Evolutionary conservation across 257 asterid species (phyloP).

Genomic region (Ocimum tenuiflorum): DNA sequence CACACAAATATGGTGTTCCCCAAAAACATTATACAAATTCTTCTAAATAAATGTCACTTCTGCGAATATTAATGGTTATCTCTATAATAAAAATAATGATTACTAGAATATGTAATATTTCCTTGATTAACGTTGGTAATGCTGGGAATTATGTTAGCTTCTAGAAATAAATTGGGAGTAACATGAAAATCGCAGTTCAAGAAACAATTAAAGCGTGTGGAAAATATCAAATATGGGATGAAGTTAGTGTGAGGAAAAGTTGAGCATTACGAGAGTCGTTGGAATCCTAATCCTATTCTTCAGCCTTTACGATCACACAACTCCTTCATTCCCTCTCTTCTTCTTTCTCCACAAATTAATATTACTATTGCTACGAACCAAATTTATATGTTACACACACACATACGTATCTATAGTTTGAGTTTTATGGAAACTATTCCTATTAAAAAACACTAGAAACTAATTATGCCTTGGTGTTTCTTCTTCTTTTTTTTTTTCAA

Average conservation of each 20-base stretch:
- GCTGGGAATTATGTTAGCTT: neutral
- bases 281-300: conserved; percentile 35
- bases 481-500: no score
- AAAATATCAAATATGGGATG: conserved; percentile 16
- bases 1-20: neutral
- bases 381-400: neutral
- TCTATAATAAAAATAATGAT: neutral
- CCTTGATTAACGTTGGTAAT: neutral
- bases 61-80: neutral
- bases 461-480: no score
- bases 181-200: conserved; percentile 22
- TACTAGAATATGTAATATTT: neutral
- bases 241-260: conserved; percentile 11
- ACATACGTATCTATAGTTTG: no score
- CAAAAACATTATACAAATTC: neutral
- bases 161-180: neutral
- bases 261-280: conserved; percentile 19
- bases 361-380: neutral
- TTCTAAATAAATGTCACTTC: neutral
- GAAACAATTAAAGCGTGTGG: conserved; percentile 21
- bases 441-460: no score
- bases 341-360: neutral
- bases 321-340: conserved; percentile 17
- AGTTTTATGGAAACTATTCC: no score
- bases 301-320: conserved; percentile 23